A percentile compares a stretch with the other conserved stretches of the same genome.
These are phyloP conservation scores for Acanthamoeba royreba DNA, from an alignment of 208 protist genomes.

Conservation along the genomic window DNA sequence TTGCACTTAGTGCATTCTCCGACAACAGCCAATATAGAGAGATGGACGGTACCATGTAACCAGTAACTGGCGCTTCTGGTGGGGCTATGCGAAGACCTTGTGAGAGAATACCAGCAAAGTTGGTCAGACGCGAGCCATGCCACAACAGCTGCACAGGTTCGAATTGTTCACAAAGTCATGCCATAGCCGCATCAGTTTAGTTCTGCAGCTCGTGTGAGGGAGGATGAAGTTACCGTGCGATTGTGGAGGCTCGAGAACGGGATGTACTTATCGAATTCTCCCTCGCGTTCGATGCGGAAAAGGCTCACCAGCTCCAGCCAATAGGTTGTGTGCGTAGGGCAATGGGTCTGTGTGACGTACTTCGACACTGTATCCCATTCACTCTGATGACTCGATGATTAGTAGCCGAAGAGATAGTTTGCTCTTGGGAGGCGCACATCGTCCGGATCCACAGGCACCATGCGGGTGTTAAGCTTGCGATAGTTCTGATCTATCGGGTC, in stretches of 20 bases:
- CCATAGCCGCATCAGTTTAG: not conserved
- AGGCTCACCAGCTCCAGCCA: slow-evolving; percentile 60
- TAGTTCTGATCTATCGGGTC: not conserved
- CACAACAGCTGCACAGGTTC: slow-evolving; percentile 53
- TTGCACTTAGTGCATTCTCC: slow-evolving; percentile 56
- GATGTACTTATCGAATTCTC: not conserved
- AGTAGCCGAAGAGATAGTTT: not conserved
- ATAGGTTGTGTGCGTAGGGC: slow-evolving; percentile 46
- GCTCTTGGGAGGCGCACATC: not conserved
- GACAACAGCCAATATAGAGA: slow-evolving; percentile 35
- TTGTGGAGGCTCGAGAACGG: not conserved
- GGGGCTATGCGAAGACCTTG: slow-evolving; percentile 68
- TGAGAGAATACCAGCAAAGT: slow-evolving; percentile 66
- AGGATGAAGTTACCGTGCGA: not conserved
- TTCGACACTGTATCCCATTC: not conserved
- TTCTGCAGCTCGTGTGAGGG: not conserved
- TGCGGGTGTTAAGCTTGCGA: not conserved
- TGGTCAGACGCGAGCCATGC: slow-evolving; percentile 59
- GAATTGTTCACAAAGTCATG: not conserved
- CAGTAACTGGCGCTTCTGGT: slow-evolving; percentile 64
- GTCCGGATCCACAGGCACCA: not conserved
- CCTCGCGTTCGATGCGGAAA: slow-evolving; percentile 61
- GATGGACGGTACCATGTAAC: slow-evolving; percentile 71
- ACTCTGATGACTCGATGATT: not conserved
- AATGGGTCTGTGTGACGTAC: slow-evolving; percentile 63